These are phyloP conservation scores for Gynochthodes officinalis DNA, from an alignment of 257 asterid genomes.

Conservation along the genomic window DNA sequence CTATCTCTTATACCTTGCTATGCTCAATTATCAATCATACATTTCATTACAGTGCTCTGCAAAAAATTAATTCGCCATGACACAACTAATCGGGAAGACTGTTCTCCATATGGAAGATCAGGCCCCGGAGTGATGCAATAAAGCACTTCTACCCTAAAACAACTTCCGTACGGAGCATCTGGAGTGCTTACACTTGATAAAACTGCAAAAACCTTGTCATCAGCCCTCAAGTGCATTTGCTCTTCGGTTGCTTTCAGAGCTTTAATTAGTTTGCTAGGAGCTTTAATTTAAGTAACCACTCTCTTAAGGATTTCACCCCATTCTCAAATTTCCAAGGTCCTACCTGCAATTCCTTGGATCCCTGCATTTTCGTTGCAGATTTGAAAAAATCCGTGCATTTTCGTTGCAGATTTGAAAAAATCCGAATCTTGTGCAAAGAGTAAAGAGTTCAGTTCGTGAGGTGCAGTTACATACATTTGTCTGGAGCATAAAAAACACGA, in stretches of 20 bases:
- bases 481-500: constrained; percentile 73
- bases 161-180: constrained; percentile 91
- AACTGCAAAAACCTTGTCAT: constrained; percentile 67
- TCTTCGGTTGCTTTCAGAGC: constrained; percentile 89
- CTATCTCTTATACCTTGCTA: constrained; percentile 89
- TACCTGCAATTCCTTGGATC: constrained; percentile 62
- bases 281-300: constrained; percentile 61
- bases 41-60: constrained; percentile 90
- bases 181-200: constrained; percentile 77
- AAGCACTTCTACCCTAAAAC: constrained; percentile 73
- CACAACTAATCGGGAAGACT: constrained; percentile 63
- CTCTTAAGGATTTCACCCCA: constrained; percentile 56
- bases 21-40: constrained; percentile 95
- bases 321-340: constrained; percentile 85
- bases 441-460: constrained; percentile 62
- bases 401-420: constrained; percentile 52
- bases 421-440: constrained; percentile 74
- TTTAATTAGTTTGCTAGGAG: constrained; percentile 72
- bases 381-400: too few relatives aligned
- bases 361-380: too few relatives aligned
- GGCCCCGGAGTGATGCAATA: constrained; percentile 85
- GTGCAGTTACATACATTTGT: constrained; percentile 52
- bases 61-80: constrained; percentile 88
- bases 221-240: constrained; percentile 75
- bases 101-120: constrained; percentile 83